Base-by-base conservation (phyloP, 257 asterid genomes). In the Anisodus acutangulus region DNA sequence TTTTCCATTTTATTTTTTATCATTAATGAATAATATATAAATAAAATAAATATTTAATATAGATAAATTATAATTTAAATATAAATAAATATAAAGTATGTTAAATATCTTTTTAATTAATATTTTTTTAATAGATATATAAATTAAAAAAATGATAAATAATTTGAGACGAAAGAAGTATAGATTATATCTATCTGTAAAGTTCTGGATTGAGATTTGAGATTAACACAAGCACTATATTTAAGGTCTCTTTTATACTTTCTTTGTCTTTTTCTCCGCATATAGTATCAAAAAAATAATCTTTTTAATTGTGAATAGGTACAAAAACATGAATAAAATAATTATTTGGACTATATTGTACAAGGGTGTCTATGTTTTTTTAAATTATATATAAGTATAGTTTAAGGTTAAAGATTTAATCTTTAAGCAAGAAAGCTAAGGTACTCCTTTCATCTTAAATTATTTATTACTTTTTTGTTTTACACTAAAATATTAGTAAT, bases 191-290 rank as follows among this genome's bases (percentile, higher is more conserved):
- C 35, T 35, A 53, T 69, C 64, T 82, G 84, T 66, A 49, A 82
- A 82, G 84, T 49, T 82, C 54, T 13, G 15, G 45, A 39, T 51
- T 81, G 45, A 37, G 35, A 67, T 62, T 51, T 81, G 16, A 7
- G 26, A 82, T 47, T 4, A 57, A n/a, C 66, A 43, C 76, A 45
- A 35, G 74, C 17, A 26, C 76, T 59, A 49, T 45, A 81, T 59
- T 81, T 59, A 66, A 81, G 47, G 76, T 26, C 43, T 62, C 84
- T 62, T 80, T 66, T 68, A 26, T 47, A 45, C 78, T 43, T 60
- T 59, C 4, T 81, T 31, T 81, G 84, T 62, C 76, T 57, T 79
- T 68, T 35, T 57, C 51, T 79, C 51, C 35, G 26, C 45, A 6
- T 59, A 39, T 71, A 39, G 53, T 22, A 71, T 22, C 35, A 7